Conservation (phyloP, 164 flowering plant genomes). For the Chimonanthus praecox region DNA sequence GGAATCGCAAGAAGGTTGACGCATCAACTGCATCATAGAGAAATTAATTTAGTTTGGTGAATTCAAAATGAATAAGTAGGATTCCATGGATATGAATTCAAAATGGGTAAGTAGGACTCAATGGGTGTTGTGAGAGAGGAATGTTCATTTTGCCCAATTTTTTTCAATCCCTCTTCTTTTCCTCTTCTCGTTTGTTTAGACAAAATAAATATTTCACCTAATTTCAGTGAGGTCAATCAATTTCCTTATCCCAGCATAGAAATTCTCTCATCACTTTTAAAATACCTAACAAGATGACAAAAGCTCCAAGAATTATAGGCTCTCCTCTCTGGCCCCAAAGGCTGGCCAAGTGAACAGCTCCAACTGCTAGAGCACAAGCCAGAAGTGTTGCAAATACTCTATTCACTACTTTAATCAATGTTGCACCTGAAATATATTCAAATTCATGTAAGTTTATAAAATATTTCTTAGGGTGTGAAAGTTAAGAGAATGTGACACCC, state of each 20-base stretch:
- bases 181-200: too few species aligned
- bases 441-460: background rate
- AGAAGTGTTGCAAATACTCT: constrained; percentile 63
- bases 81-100: too few species aligned
- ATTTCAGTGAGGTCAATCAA: too few species aligned
- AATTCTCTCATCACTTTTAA: background rate
- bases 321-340: constrained; percentile 49
- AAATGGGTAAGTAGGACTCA: too few species aligned
- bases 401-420: constrained; percentile 54
- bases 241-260: background rate
- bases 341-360: constrained; percentile 49
- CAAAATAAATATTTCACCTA: too few species aligned
- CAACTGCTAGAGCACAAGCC: constrained; percentile 67
- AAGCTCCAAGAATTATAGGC: constrained; percentile 52
- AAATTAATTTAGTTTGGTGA: too few species aligned
- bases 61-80: too few species aligned
- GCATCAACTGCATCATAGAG: constrained; percentile 36
- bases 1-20: constrained; percentile 53
- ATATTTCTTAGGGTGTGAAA: too few species aligned
- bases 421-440: constrained; percentile 42
- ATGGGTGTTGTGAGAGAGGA: too few species aligned
- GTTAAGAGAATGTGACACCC: constrained; percentile 9
- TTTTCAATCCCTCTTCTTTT: too few species aligned
- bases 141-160: too few species aligned
- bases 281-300: constrained; percentile 57